These are phyloP conservation scores for Neurospora sp. DNA, from an alignment of 495 filamentous ascomycete genomes.

Conservation along the genomic window DNA sequence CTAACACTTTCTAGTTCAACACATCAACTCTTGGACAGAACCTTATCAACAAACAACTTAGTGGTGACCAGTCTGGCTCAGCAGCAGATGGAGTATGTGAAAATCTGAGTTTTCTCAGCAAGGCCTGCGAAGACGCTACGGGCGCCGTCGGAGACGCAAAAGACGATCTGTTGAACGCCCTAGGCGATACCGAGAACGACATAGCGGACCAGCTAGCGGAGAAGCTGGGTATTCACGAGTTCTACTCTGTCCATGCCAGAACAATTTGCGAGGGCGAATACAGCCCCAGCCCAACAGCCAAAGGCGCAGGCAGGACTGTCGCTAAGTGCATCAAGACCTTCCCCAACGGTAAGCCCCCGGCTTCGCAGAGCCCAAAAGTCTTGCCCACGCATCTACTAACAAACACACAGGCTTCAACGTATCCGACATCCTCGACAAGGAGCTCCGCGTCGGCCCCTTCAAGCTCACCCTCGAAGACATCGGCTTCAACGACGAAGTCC, in stretches of 20 bases:
- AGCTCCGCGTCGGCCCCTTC: slow-evolving; percentile 38
- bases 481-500: slow-evolving; percentile 52
- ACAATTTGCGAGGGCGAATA: slow-evolving; percentile 57
- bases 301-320: slow-evolving; percentile 42
- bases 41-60: slow-evolving; percentile 23
- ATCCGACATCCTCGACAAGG: slow-evolving; percentile 39
- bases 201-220: slow-evolving; percentile 30
- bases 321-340: slow-evolving; percentile 52
- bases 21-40: slow-evolving; percentile 50
- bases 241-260: slow-evolving; percentile 64
- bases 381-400: neutral
- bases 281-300: slow-evolving; percentile 40
- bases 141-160: slow-evolving; percentile 21
- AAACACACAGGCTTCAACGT: slow-evolving; percentile 46
- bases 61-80: neutral
- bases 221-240: slow-evolving; percentile 52
- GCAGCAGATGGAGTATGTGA: slow-evolving; percentile 1
- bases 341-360: slow-evolving; percentile 31
- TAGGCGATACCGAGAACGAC: slow-evolving; percentile 18
- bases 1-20: slow-evolving; percentile 40
- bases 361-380: neutral
- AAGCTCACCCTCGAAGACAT: slow-evolving; percentile 44
- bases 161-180: slow-evolving; percentile 18
- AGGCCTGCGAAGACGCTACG: slow-evolving; percentile 16
- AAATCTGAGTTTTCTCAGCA: slow-evolving; percentile 12